Conservation (phyloP, 768 basidiomycete genomes). For the Leccinum imitatum region DNA sequence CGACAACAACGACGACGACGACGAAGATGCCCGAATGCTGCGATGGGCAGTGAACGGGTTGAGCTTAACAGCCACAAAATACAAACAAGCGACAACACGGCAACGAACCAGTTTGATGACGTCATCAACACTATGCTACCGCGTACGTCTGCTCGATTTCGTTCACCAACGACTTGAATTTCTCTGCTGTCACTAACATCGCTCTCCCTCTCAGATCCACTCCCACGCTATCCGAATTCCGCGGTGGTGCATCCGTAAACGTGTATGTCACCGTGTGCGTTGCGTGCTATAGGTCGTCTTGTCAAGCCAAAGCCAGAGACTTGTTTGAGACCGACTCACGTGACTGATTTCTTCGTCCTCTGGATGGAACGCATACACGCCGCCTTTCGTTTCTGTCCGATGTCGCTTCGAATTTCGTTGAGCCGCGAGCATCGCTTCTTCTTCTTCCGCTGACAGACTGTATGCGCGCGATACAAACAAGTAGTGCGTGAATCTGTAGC, state of each 20-base stretch:
- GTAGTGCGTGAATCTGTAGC: no score
- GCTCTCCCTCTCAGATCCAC: slow-evolving; percentile 66
- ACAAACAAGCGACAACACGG: slow-evolving; percentile 20
- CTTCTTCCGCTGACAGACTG: no score
- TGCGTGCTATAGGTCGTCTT: slow-evolving; percentile 17
- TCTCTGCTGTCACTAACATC: slow-evolving; percentile 55
- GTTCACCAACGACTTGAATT: slow-evolving; percentile 41
- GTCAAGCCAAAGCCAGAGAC: background rate
- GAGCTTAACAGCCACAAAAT: slow-evolving; percentile 14
- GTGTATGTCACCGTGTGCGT: slow-evolving; percentile 34
- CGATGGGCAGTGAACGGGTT: background rate
- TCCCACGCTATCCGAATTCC: slow-evolving; percentile 69
- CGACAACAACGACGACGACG: background rate
- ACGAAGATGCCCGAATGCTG: background rate
- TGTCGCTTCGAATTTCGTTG: slow-evolving; percentile 41
- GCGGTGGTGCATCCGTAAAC: slow-evolving; percentile 51
- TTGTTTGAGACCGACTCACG: slow-evolving; percentile 36
- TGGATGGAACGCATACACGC: slow-evolving; percentile 76
- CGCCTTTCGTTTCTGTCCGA: slow-evolving; percentile 38
- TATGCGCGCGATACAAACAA: no score
- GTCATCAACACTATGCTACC: slow-evolving; percentile 1
- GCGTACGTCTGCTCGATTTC: slow-evolving; percentile 39
- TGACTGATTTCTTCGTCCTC: slow-evolving; percentile 77
- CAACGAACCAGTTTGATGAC: slow-evolving; percentile 1
- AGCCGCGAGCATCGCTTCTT: slow-evolving; percentile 43